Conservation (phyloP, 305 asterid species). For the Vinca major region DNA sequence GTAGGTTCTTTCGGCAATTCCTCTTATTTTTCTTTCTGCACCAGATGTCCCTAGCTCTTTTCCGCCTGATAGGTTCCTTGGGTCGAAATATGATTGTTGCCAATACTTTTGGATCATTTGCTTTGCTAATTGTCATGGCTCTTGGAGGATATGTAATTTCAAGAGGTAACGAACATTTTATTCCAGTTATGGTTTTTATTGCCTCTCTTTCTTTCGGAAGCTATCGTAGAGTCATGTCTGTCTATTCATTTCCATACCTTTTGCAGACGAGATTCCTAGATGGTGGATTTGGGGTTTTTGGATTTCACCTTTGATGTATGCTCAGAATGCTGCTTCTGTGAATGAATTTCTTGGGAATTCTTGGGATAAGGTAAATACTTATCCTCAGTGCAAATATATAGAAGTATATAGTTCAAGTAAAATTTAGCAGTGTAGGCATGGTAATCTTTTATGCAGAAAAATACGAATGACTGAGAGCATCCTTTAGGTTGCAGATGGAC, state of each 20-base stretch:
- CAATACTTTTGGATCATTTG: conserved; percentile 92
- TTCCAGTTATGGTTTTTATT: neutral
- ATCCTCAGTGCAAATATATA: neutral
- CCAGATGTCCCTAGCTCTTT: conserved; percentile 81
- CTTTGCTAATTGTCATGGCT: conserved; percentile 86
- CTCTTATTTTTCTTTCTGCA: conserved; percentile 77
- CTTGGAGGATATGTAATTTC: conserved; percentile 94
- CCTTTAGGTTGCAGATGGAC: neutral
- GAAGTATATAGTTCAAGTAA: neutral
- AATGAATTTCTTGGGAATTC: conserved; percentile 92
- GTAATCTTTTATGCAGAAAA: neutral
- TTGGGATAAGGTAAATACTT: conserved; percentile 69
- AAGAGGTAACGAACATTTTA: conserved; percentile 48
- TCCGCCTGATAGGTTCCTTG: conserved; percentile 84
- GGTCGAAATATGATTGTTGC: conserved; percentile 95
- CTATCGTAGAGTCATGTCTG: conserved; percentile 5
- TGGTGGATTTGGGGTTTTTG: conserved; percentile 99
- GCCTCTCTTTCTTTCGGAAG: conserved; percentile 3
- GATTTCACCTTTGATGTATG: conserved; percentile 93
- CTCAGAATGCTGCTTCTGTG: conserved; percentile 86
- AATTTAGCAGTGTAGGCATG: neutral
- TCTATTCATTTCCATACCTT: conserved; percentile 13
- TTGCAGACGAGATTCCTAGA: conserved; percentile 73
- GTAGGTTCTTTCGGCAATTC: conserved; percentile 78
- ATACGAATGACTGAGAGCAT: conserved; percentile 3